Evolutionary conservation across 1,284 basidiomycete genomes (phyloP).

Genomic region (Trichosporon sp.): DNA sequence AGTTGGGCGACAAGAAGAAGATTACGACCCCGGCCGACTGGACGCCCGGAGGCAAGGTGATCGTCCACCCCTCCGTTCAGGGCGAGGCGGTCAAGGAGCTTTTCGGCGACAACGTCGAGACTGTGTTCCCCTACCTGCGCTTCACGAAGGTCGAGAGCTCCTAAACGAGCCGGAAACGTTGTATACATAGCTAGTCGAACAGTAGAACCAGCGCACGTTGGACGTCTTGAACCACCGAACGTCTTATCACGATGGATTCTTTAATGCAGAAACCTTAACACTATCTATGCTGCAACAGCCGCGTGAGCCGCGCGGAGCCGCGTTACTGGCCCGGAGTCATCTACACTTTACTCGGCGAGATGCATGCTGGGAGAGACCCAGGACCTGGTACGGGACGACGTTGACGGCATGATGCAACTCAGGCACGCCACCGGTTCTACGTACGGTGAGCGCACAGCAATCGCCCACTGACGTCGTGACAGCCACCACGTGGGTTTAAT

Average conservation of each 20-base stretch:
- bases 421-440: not conserved
- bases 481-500: not conserved
- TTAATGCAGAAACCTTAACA: not conserved
- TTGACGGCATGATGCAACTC: not conserved
- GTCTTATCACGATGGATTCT: constrained; percentile 8
- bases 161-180: not conserved
- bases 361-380: not conserved
- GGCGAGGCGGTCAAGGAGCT: constrained; percentile 82
- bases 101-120: constrained; percentile 59
- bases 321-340: not conserved
- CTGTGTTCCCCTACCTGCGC: constrained; percentile 61
- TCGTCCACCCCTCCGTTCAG: constrained; percentile 84
- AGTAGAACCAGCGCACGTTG: not conserved
- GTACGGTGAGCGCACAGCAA: not conserved
- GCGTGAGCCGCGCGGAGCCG: not conserved
- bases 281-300: not conserved
- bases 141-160: constrained; percentile 49
- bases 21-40: constrained; percentile 63
- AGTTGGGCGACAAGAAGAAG: constrained; percentile 85
- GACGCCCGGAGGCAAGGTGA: constrained; percentile 89
- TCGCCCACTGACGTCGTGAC: not conserved
- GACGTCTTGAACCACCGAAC: not conserved
- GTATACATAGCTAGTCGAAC: not conserved
- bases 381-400: not conserved
- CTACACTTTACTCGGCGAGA: not conserved